These are phyloP conservation scores for Phlebiopsis gigantea DNA, from an alignment of 768 basidiomycete species.

Conservation along the genomic window DNA sequence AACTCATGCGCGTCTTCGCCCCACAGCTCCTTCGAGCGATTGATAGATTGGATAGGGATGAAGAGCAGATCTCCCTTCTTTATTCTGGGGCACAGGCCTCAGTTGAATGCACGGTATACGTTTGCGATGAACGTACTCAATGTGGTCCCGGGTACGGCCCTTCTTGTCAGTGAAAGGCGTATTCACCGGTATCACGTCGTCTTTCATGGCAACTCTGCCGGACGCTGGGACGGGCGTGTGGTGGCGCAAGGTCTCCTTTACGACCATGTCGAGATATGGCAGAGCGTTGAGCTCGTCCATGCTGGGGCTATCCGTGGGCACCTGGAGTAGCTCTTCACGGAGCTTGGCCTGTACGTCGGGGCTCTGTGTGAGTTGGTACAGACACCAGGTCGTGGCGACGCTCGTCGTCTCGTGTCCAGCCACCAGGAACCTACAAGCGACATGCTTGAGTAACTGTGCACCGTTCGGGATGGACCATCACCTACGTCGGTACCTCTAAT, in stretches of 20 bases:
- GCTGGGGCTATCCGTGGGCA: slow-evolving; percentile 51
- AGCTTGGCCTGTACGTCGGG: slow-evolving; percentile 33
- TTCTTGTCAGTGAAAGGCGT: slow-evolving; percentile 16
- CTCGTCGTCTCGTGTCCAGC: slow-evolving; percentile 34
- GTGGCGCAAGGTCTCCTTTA: slow-evolving; percentile 55
- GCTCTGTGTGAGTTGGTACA: slow-evolving; percentile 35
- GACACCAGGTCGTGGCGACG: slow-evolving; percentile 29
- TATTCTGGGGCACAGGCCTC: slow-evolving; percentile 12
- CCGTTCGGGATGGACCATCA: slow-evolving; percentile 12
- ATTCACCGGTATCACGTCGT: slow-evolving; percentile 13
- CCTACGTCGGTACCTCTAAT: background rate
- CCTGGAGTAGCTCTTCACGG: slow-evolving; percentile 33
- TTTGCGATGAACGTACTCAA: slow-evolving; percentile 5
- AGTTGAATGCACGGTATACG: no score
- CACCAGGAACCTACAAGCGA: slow-evolving; percentile 12
- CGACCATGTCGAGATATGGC: slow-evolving; percentile 64
- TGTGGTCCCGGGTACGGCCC: slow-evolving; percentile 11
- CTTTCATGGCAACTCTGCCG: slow-evolving; percentile 9
- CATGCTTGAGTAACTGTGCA: background rate
- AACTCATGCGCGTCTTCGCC: slow-evolving; percentile 61
- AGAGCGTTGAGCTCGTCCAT: slow-evolving; percentile 68
- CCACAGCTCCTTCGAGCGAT: slow-evolving; percentile 51
- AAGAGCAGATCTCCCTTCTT: slow-evolving; percentile 28
- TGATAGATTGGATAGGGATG: slow-evolving; percentile 49
- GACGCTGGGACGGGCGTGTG: slow-evolving; percentile 37